Percentiles rank a stretch among this genome's conserved stretches.
These are phyloP conservation scores for Mycena epipterygia DNA, from an alignment of 768 basidiomycete genomes.

Conservation along the genomic window DNA sequence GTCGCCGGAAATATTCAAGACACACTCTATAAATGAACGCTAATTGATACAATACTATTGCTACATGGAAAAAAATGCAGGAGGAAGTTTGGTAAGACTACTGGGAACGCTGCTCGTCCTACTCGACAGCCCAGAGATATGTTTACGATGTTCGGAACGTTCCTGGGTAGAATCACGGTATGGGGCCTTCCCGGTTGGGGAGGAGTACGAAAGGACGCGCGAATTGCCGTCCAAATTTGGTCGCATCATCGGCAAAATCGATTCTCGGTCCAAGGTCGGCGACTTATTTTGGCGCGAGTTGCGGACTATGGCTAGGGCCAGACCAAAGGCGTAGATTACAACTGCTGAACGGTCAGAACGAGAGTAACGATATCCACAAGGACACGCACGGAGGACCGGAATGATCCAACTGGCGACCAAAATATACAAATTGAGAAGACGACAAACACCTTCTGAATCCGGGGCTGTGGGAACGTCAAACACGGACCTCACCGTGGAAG, in stretches of 20 bases:
- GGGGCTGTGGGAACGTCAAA: slow-evolving; percentile 44
- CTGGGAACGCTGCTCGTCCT: slow-evolving; percentile 7
- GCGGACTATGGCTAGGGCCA: slow-evolving; percentile 54
- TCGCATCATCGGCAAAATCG: slow-evolving; percentile 34
- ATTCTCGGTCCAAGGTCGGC: slow-evolving; percentile 34
- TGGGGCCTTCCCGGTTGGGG: not conserved
- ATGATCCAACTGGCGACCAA: slow-evolving; percentile 66
- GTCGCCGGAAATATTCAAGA: too few relatives aligned
- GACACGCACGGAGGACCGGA: slow-evolving; percentile 62
- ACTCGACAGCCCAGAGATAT: slow-evolving; percentile 23
- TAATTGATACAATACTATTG: slow-evolving; percentile 29
- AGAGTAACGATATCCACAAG: not conserved
- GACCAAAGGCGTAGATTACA: slow-evolving; percentile 56
- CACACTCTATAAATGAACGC: not conserved
- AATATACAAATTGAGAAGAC: slow-evolving; percentile 62
- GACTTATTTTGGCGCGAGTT: slow-evolving; percentile 40
- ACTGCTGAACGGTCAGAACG: slow-evolving; percentile 47
- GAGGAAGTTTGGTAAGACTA: slow-evolving; percentile 28
- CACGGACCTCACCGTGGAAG: not conserved
- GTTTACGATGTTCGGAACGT: slow-evolving; percentile 23
- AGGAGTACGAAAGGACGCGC: slow-evolving; percentile 17
- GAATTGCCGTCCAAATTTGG: slow-evolving; percentile 7
- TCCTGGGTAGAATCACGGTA: not conserved
- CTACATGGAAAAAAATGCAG: slow-evolving; percentile 33
- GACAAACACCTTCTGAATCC: slow-evolving; percentile 60